These are phyloP conservation scores for Lonicera japonica DNA, from an alignment of 129 eudicot species.

Conservation along the genomic window DNA sequence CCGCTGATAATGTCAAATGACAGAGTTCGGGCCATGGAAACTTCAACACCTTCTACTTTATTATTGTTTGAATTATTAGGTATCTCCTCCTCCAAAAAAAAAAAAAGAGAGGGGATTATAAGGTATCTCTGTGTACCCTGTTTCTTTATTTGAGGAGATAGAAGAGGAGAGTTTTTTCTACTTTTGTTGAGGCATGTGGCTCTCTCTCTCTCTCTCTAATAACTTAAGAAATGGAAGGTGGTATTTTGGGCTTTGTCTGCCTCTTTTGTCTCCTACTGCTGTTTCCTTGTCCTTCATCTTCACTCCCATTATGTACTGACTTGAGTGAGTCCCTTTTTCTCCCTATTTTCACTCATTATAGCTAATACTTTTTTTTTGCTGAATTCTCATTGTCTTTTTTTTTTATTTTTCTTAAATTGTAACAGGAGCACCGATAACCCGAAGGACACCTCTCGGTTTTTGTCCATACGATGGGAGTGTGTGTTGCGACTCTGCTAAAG, in stretches of 20 bases:
- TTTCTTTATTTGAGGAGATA: neutral
- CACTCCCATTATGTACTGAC: conserved; percentile 63
- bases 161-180: conserved; percentile 2
- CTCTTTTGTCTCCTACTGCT: conserved; percentile 32
- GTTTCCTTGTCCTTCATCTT: conserved; percentile 27
- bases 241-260: conserved; percentile 16
- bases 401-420: neutral
- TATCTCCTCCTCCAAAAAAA: too few species aligned
- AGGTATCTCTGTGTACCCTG: conserved; percentile 5
- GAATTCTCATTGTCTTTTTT: neutral
- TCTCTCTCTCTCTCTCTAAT: conserved; percentile 4
- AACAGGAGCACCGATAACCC: conserved; percentile 47
- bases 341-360: neutral
- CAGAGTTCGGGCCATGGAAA: conserved; percentile 8
- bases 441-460: conserved; percentile 33
- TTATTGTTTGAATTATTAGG: neutral
- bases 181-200: conserved; percentile 1
- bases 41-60: conserved; percentile 6
- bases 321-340: conserved; percentile 40
- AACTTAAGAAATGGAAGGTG: conserved; percentile 36
- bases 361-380: conserved; percentile 4
- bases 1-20: neutral
- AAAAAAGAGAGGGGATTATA: too few species aligned
- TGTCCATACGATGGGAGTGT: conserved; percentile 70
- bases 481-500: conserved; percentile 70